Percentiles rank a stretch among this genome's conserved stretches.
These are phyloP conservation scores for Paramecium sexaurelia DNA, from an alignment of 73 alveolate species.

Conservation along the genomic window DNA sequence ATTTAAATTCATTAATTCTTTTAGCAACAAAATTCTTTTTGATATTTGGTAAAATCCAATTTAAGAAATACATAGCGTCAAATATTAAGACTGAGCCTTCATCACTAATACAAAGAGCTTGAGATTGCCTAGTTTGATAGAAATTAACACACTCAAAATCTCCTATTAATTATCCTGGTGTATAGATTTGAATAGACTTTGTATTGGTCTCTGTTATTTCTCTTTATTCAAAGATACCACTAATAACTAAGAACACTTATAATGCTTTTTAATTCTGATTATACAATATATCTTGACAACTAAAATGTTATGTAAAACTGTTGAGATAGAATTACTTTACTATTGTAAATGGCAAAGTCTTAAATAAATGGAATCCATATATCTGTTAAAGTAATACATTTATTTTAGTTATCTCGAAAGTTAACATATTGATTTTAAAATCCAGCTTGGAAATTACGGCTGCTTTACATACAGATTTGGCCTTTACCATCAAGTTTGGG, in stretches of 20 bases:
- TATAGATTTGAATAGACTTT: not conserved
- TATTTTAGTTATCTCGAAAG: not conserved
- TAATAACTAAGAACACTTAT: not conserved
- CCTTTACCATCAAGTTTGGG: not conserved
- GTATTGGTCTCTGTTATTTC: not conserved
- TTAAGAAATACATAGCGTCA: not conserved
- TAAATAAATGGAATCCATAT: slow-evolving; percentile 9
- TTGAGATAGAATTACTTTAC: not conserved
- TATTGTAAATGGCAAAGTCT: not conserved
- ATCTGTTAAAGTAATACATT: not conserved
- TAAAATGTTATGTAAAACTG: not conserved
- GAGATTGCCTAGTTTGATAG: not conserved
- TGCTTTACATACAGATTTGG: not conserved
- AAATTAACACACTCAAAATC: slow-evolving; percentile 16
- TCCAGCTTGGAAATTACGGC: slow-evolving; percentile 8
- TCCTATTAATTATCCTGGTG: slow-evolving; percentile 55
- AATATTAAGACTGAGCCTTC: slow-evolving; percentile 6
- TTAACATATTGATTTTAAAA: slow-evolving; percentile 26
- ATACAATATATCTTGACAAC: not conserved
- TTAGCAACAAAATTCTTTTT: not conserved
- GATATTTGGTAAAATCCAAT: not conserved
- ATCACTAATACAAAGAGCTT: slow-evolving; percentile 3
- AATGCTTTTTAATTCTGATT: not conserved
- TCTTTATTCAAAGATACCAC: slow-evolving; percentile 11
- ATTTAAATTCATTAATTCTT: not conserved